Evolutionary conservation across 345 rosid genomes (phyloP).

Genomic region (Populus davidiana): DNA sequence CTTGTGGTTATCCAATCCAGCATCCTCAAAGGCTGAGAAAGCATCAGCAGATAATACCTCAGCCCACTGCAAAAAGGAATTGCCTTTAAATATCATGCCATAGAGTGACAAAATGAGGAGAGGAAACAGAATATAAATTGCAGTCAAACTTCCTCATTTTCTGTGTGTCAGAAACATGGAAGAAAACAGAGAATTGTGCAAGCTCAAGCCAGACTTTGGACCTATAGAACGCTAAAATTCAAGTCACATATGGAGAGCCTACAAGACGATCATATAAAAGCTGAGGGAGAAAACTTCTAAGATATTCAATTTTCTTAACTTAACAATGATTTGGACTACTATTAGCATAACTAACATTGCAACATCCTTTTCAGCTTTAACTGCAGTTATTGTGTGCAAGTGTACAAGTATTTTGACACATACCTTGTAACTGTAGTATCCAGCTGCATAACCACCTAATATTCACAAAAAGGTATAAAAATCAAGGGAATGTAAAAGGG

Average conservation of each 20-base stretch:
- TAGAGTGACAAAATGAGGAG: conserved; percentile 1
- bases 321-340: neutral
- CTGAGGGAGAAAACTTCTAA: neutral
- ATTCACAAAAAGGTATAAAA: conserved; percentile 13
- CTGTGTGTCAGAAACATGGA: neutral
- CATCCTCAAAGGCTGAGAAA: conserved; percentile 94
- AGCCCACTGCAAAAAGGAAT: conserved; percentile 72
- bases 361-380: neutral
- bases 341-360: neutral
- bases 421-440: conserved; percentile 98
- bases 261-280: neutral
- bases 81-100: conserved; percentile 22
- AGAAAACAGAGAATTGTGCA: neutral
- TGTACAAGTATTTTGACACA: neutral
- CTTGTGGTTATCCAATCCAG: conserved; percentile 70
- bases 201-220: conserved; percentile 3
- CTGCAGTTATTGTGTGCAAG: neutral
- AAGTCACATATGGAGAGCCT: neutral
- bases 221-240: neutral
- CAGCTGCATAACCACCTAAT: conserved; percentile 90
- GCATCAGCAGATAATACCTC: conserved; percentile 97
- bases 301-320: neutral
- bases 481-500: neutral
- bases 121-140: conserved; percentile 2
- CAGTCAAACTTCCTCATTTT: neutral